These are phyloP conservation scores for Fistulifera solaris DNA, from an alignment of 108 stramenopile species.

Conservation along the genomic window DNA sequence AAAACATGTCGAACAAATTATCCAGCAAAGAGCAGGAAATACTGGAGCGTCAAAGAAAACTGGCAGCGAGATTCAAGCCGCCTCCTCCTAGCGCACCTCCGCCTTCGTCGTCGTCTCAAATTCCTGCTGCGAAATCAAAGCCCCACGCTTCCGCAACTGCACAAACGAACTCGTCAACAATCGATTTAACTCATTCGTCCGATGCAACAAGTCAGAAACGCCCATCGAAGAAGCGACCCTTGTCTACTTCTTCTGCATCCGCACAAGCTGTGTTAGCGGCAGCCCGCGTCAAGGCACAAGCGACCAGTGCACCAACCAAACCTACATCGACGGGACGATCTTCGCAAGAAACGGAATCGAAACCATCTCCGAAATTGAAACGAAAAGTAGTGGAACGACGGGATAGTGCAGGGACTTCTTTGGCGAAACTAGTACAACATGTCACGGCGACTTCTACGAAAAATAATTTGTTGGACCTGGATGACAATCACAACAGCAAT, in stretches of 20 bases:
- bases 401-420: not conserved
- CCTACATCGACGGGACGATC: not conserved
- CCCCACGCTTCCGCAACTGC: not conserved
- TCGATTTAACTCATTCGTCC: not conserved
- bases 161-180: not conserved
- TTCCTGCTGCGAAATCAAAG: not conserved
- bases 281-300: not conserved
- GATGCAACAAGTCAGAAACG: not conserved
- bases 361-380: not conserved
- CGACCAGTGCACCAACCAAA: not conserved
- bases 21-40: constrained; percentile 11
- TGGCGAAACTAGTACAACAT: not conserved
- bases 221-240: not conserved
- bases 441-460: not conserved
- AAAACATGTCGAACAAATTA: not conserved
- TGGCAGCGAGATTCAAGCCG: constrained; percentile 1
- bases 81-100: not conserved
- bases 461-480: too few species aligned
- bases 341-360: not conserved
- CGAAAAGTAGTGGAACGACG: not conserved
- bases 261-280: not conserved
- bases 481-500: too few species aligned
- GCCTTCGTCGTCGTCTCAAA: too few species aligned
- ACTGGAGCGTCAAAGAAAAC: constrained; percentile 4
- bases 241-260: not conserved